A percentile compares a stretch with the other conserved stretches of the same genome.
Evolutionary conservation across 2,329 filamentous ascomycete genomes (phyloP).

Genomic region (Dothistroma septosporum): DNA sequence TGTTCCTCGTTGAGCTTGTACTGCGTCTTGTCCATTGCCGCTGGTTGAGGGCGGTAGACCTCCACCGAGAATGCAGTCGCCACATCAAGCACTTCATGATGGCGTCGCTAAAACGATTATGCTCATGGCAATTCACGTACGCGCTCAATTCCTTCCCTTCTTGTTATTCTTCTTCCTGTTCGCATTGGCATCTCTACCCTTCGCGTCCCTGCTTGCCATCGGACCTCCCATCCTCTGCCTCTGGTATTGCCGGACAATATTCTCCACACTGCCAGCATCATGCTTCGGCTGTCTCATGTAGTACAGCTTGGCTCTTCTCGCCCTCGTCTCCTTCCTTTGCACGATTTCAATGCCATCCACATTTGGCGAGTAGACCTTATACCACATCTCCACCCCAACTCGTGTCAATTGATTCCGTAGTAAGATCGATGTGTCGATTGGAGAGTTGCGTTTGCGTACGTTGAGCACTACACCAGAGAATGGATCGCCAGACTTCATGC

Average conservation of each 20-base stretch:
- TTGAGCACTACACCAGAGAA: conserved; percentile 85
- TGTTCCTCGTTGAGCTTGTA: neutral
- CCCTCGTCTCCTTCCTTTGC: conserved; percentile 77
- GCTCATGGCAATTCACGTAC: too few species aligned
- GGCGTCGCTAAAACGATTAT: neutral
- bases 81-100: neutral
- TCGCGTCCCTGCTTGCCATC: conserved; percentile 23
- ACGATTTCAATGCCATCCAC: conserved; percentile 91
- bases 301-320: conserved; percentile 79
- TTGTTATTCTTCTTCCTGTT: conserved; percentile 34
- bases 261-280: conserved; percentile 80
- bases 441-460: conserved; percentile 67
- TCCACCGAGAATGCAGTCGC: neutral
- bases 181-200: conserved; percentile 30
- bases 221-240: conserved; percentile 47
- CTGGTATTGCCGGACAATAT: conserved; percentile 66
- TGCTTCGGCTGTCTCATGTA: conserved; percentile 88
- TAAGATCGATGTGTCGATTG: conserved; percentile 82
- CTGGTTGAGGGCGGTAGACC: neutral
- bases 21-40: neutral
- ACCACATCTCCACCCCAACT: conserved; percentile 93
- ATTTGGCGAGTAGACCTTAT: conserved; percentile 88
- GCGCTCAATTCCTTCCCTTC: conserved; percentile 18
- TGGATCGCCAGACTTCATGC: conserved; percentile 77
- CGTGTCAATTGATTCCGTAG: conserved; percentile 81